Evolutionary conservation across 1,284 basidiomycete genomes (phyloP).

Genomic region (Cystobasidium pallidum): DNA sequence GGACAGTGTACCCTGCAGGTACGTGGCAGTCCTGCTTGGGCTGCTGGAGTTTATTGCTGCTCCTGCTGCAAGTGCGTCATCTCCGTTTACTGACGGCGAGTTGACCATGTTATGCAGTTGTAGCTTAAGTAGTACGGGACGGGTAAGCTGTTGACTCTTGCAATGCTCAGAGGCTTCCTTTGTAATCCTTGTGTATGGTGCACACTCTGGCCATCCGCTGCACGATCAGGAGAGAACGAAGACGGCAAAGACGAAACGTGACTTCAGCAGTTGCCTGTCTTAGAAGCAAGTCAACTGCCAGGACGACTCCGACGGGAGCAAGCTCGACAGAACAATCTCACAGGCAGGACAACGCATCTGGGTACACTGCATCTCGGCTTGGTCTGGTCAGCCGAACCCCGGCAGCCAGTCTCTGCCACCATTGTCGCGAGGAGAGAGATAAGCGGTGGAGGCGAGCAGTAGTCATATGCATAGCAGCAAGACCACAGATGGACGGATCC

Average conservation of each 20-base stretch:
- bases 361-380: too few species aligned
- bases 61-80: neutral
- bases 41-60: neutral
- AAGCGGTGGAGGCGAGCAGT: neutral
- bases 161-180: neutral
- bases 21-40: neutral
- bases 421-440: neutral
- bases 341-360: too few species aligned
- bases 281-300: conserved; percentile 4
- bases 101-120: conserved; percentile 19
- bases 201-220: neutral
- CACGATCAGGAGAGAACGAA: neutral
- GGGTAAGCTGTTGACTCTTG: too few species aligned
- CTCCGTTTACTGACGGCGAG: conserved; percentile 4
- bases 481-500: conserved; percentile 8
- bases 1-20: neutral
- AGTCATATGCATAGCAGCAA: conserved; percentile 26
- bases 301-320: neutral
- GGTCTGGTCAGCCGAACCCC: neutral
- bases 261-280: neutral
- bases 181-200: neutral
- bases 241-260: conserved; percentile 5
- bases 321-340: neutral
- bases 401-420: neutral
- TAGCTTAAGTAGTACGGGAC: too few species aligned